These are phyloP conservation scores for Trichoderma oligosporum DNA, from an alignment of 2,329 filamentous ascomycete genomes.

Conservation along the genomic window DNA sequence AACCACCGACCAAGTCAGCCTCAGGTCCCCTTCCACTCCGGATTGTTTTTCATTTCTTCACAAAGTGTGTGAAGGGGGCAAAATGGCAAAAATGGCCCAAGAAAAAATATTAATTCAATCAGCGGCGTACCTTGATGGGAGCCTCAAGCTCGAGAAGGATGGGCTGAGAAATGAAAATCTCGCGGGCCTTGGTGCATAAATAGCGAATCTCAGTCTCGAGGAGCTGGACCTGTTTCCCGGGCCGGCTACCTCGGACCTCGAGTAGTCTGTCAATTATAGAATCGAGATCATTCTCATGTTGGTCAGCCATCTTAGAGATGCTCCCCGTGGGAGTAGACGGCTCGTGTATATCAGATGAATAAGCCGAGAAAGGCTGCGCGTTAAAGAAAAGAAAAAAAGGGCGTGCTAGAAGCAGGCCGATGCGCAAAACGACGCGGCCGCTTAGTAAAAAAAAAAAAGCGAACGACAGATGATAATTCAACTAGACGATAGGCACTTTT, in stretches of 20 bases:
- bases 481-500: constrained; percentile 27
- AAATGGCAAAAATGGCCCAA: background rate
- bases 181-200: constrained; percentile 95
- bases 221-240: constrained; percentile 97
- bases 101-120: constrained; percentile 11
- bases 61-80: too few relatives aligned
- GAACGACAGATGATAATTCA: constrained; percentile 31
- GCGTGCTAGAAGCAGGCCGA: constrained; percentile 28
- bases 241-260: constrained; percentile 95
- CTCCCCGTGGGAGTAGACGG: constrained; percentile 38
- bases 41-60: too few relatives aligned
- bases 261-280: constrained; percentile 98
- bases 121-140: constrained; percentile 83
- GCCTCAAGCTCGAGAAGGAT: constrained; percentile 96
- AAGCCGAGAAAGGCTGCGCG: constrained; percentile 30
- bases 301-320: constrained; percentile 54
- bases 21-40: background rate
- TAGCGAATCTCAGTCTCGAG: constrained; percentile 94
- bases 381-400: constrained; percentile 20
- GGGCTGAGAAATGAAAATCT: constrained; percentile 99
- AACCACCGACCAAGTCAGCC: background rate
- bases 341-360: constrained; percentile 30
- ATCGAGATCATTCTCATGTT: constrained; percentile 93
- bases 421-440: constrained; percentile 30
- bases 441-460: constrained; percentile 21